A percentile compares a stretch with the other conserved stretches of the same genome.
These are phyloP conservation scores for Vigna radiata DNA, from an alignment of 306 rosid species.

Conservation along the genomic window DNA sequence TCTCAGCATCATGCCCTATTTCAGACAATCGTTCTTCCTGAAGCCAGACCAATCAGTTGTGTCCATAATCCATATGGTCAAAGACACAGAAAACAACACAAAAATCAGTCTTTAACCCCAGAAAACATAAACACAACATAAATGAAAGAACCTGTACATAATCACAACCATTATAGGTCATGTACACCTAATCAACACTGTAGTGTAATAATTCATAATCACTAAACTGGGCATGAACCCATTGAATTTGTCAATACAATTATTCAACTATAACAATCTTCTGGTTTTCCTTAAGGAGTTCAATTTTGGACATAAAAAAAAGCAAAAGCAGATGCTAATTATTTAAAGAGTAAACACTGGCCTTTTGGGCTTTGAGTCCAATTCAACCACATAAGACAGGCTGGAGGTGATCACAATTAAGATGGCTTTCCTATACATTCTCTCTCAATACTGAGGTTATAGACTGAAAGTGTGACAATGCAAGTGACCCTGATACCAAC, in stretches of 20 bases:
- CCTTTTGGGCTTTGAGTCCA: background rate
- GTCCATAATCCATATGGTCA: conserved; percentile 36
- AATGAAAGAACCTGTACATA: conserved; percentile 1
- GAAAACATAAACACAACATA: conserved; percentile 1
- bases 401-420: background rate
- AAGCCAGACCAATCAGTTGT: conserved; percentile 54
- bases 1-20: conserved; percentile 84
- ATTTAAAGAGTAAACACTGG: background rate
- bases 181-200: conserved; percentile 10
- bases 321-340: conserved; percentile 16
- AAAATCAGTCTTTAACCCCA: conserved; percentile 21
- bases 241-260: conserved; percentile 25
- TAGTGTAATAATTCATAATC: background rate
- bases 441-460: background rate
- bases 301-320: conserved; percentile 15
- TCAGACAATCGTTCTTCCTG: conserved; percentile 93
- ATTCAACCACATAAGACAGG: background rate
- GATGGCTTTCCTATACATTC: too few relatives aligned
- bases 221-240: conserved; percentile 2
- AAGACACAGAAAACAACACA: conserved; percentile 35
- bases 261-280: background rate
- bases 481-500: background rate
- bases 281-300: background rate
- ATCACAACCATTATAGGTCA: background rate
- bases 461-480: background rate